Evolutionary conservation across 345 rosid species (phyloP).

Genomic region (Pseudoturritis turrita): DNA sequence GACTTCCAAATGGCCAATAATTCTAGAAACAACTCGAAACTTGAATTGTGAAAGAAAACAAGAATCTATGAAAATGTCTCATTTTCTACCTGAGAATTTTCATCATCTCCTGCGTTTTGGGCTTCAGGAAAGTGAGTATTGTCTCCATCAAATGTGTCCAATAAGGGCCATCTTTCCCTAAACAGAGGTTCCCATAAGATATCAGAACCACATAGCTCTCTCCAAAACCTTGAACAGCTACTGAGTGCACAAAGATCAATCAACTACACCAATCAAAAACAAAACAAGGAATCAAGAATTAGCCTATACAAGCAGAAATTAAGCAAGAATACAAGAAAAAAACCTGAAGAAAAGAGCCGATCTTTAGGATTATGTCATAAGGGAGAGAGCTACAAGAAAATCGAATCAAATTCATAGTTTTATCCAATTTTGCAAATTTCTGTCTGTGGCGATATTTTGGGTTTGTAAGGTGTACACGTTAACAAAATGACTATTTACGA

Average conservation of each 20-base stretch:
- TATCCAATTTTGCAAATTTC: background rate
- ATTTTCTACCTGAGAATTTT: slow-evolving; percentile 13
- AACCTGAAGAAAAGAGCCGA: slow-evolving; percentile 61
- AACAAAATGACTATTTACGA: background rate
- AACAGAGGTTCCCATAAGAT: slow-evolving; percentile 59
- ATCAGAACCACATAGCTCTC: slow-evolving; percentile 57
- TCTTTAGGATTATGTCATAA: slow-evolving; percentile 52
- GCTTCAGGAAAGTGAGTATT: background rate
- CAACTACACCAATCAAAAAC: slow-evolving; percentile 35
- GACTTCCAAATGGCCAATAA: background rate
- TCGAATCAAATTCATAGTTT: slow-evolving; percentile 7
- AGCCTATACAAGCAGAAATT: background rate
- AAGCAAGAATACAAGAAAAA: background rate
- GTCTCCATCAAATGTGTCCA: slow-evolving; percentile 5
- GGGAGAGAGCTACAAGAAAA: slow-evolving; percentile 39
- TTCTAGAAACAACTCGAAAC: background rate
- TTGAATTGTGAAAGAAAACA: slow-evolving; percentile 9
- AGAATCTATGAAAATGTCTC: background rate
- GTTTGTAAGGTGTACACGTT: slow-evolving; percentile 24
- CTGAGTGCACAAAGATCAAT: slow-evolving; percentile 58
- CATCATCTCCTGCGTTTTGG: background rate
- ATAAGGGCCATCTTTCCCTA: slow-evolving; percentile 57
- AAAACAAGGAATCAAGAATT: background rate
- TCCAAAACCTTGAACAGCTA: slow-evolving; percentile 69
- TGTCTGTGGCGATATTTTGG: background rate